Evolutionary conservation across 495 filamentous ascomycete species (phyloP), one percentile per base, ranked within the genome.

Genomic region (Aspergillus homomorphus): DNA sequence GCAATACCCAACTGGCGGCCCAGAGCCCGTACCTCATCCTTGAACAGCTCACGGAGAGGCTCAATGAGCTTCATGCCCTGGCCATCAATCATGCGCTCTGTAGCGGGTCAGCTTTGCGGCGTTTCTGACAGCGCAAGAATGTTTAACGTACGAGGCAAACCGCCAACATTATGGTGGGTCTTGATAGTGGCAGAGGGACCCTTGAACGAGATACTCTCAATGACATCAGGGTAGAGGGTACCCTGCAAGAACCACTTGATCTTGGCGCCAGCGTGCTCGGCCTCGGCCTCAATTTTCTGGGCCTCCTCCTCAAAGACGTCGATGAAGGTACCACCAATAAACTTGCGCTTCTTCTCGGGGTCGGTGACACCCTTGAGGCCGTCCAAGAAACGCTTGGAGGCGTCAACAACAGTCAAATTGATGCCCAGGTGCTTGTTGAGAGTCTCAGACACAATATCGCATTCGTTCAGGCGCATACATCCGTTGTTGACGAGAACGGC

Each of bases 311-410:
- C 86, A 73, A 96, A 97, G 21, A 96, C 73, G 59, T 96, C 91
- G 66, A 97, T 97, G 72, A 92, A 87, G 20, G 82, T 87, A 58
- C 78, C 80, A 28, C 91, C 93, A 65, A 98, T 97, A 65, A 97
- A 85, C 77, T 94, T 97, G 24, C 93, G 83, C 81, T 98, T 98
- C 73, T 86, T 82, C 74, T 98, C 93, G 0, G 94, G 94, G 43
- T 96, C 89, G 0, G 64, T 64, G 41, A 94, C 83, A 23, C 90
- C 92, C 70, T 86, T 86, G 9, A 98, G 80, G 16, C 84, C 77
- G 9, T 69, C 73, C 20, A 97, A 71, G 77, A 98, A 98, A 16
- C 77, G 75, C 62, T 92, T 77, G 18, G 82, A 78, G 12, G 87
- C 93, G 65, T 98, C 89, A 5, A 94, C 83, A 45, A 98, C 88